A percentile compares a stretch with the other conserved stretches of the same genome.
These are phyloP conservation scores for Cyanidiococcus yangmingshanensis DNA, from an alignment of 23 red algal species.

Conservation along the genomic window DNA sequence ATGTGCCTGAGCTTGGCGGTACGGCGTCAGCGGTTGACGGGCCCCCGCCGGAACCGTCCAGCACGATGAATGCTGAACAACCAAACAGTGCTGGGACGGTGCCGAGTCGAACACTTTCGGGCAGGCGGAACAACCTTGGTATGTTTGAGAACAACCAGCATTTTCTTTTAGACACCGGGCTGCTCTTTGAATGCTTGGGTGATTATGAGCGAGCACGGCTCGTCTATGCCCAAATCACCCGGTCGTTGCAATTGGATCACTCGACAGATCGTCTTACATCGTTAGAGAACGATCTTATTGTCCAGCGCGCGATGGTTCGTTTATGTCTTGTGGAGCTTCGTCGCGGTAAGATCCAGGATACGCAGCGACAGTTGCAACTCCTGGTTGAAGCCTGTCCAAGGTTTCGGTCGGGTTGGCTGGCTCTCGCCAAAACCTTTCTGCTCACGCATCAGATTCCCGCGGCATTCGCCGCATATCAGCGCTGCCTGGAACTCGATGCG, in stretches of 20 bases:
- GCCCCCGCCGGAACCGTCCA: no score
- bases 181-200: conserved; percentile 3
- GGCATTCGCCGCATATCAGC: background rate
- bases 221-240: background rate
- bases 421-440: background rate
- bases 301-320: background rate
- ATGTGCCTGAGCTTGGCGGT: no score
- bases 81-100: no score
- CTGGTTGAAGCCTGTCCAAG: background rate
- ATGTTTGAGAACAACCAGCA: background rate
- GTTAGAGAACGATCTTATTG: background rate
- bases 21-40: no score
- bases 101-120: no score
- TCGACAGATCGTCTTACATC: background rate
- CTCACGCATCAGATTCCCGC: background rate
- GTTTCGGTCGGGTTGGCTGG: background rate
- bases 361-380: background rate
- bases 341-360: background rate
- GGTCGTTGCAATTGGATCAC: background rate
- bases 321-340: background rate
- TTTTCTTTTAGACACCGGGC: background rate
- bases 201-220: background rate
- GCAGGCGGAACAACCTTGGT: no score
- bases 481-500: background rate
- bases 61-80: no score